A percentile compares a stretch with the other conserved stretches of the same genome.
Evolutionary conservation across 306 rosid genomes (phyloP).

Genomic region (Geum urbanum): DNA sequence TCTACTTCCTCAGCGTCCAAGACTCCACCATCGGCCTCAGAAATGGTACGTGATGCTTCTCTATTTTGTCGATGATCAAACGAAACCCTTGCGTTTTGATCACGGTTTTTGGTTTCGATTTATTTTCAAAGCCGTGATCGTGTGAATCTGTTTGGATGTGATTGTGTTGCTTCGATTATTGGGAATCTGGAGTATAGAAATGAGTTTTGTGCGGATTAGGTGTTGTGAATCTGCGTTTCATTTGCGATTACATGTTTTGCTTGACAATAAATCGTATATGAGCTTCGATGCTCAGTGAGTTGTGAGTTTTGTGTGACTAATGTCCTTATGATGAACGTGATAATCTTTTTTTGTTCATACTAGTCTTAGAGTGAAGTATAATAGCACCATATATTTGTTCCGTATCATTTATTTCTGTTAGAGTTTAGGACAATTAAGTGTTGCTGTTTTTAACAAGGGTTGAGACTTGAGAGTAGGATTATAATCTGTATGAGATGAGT

Average conservation of each 20-base stretch:
- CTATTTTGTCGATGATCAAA: too few relatives aligned
- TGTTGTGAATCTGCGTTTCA: background rate
- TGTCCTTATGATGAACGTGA: too few relatives aligned
- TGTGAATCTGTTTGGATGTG: too few relatives aligned
- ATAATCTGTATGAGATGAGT: background rate
- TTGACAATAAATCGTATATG: background rate
- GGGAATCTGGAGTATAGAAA: background rate
- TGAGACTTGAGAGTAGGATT: background rate
- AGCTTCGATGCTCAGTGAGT: background rate
- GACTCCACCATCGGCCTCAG: conserved; percentile 63
- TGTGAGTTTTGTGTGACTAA: too few relatives aligned
- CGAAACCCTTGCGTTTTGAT: background rate
- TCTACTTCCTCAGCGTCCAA: conserved; percentile 37
- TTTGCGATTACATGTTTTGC: background rate
- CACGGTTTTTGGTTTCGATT: background rate
- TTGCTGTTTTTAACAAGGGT: background rate
- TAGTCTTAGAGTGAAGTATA: background rate
- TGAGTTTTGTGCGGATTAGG: background rate
- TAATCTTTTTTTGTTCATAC: background rate
- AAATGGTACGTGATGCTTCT: conserved; percentile 34
- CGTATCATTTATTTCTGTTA: background rate
- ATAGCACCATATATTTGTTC: background rate
- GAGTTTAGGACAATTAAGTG: background rate
- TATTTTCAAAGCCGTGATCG: background rate
- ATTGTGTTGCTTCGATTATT: too few relatives aligned